Evolutionary conservation across 164 flowering plant species (phyloP).

Genomic region (Umbellularia californica): DNA sequence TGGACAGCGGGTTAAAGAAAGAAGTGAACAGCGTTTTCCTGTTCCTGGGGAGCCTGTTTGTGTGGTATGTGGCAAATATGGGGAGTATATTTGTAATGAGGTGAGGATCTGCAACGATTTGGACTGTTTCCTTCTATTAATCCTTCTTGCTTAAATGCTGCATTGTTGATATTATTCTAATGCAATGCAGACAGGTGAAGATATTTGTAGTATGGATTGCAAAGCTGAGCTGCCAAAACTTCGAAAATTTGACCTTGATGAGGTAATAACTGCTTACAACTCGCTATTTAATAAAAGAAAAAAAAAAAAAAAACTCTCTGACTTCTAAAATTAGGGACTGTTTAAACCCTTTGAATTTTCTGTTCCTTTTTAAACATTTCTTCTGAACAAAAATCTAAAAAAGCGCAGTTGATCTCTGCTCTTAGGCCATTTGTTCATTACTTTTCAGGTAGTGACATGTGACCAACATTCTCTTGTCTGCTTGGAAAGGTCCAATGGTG

Average conservation of each 20-base stretch:
- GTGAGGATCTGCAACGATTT: slow-evolving; percentile 18
- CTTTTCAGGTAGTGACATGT: slow-evolving; percentile 30
- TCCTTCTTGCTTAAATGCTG: not conserved
- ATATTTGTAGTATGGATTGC: slow-evolving; percentile 89
- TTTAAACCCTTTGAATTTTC: not conserved
- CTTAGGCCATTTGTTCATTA: not conserved
- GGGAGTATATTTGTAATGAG: slow-evolving; percentile 88
- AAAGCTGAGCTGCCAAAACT: slow-evolving; percentile 49
- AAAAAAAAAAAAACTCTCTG: not conserved
- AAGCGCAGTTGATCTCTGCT: not conserved
- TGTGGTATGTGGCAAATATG: slow-evolving; percentile 79
- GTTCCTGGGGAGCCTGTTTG: slow-evolving; percentile 82
- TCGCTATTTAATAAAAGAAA: too few species aligned
- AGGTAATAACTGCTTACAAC: slow-evolving; percentile 27
- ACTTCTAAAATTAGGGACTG: not conserved
- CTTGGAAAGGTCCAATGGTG: slow-evolving; percentile 22
- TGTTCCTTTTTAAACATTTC: not conserved
- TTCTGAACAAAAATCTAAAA: not conserved
- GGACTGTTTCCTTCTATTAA: not conserved
- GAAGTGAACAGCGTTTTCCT: slow-evolving; percentile 74
- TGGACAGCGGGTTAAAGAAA: slow-evolving; percentile 39
- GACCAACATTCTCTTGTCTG: slow-evolving; percentile 19
- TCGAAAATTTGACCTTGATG: slow-evolving; percentile 20
- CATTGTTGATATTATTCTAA: slow-evolving; percentile 4
- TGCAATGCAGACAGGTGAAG: slow-evolving; percentile 70